Conservation (phyloP, 1,139 yeast genomes). For the Trichomonascaceae sp. region DNA sequence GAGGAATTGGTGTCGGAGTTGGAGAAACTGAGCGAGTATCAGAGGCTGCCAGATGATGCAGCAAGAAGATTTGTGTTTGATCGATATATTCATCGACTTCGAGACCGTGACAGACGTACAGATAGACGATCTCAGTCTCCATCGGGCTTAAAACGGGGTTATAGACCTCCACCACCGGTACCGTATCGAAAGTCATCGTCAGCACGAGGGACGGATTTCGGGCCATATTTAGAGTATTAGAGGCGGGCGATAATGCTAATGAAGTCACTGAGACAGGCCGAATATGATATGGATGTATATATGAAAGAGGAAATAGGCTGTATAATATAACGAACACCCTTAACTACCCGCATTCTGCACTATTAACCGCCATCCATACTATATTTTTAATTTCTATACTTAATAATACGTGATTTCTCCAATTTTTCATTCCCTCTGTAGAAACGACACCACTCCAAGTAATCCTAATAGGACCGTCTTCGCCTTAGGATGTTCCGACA, state of each 20-base stretch:
- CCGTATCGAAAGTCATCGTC: constrained; percentile 5
- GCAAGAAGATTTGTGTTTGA: constrained; percentile 32
- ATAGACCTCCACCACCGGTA: constrained; percentile 2
- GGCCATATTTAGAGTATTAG: constrained; percentile 27
- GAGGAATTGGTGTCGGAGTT: constrained; percentile 34
- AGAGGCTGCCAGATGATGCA: constrained; percentile 34
- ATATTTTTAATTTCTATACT: neutral
- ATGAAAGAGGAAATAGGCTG: neutral
- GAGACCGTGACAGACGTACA: constrained; percentile 23
- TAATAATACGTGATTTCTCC: neutral
- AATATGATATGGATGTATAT: neutral
- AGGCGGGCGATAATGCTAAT: neutral
- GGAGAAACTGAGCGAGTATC: constrained; percentile 31
- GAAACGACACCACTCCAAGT: constrained; percentile 45
- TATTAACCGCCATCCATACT: neutral
- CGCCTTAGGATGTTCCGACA: constrained; percentile 82
- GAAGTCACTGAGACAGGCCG: neutral
- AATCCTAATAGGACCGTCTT: constrained; percentile 65
- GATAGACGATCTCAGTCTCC: constrained; percentile 13
- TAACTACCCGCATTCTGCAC: too few relatives aligned
- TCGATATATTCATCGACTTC: constrained; percentile 27
- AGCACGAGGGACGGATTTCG: constrained; percentile 23
- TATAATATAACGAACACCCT: too few relatives aligned
- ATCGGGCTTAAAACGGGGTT: constrained; percentile 9
- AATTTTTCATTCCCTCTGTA: constrained; percentile 28